Percentiles rank a stretch among this genome's conserved stretches.
Evolutionary conservation across 441 rosid genomes (phyloP).

Genomic region (Syzygium syzygioides): DNA sequence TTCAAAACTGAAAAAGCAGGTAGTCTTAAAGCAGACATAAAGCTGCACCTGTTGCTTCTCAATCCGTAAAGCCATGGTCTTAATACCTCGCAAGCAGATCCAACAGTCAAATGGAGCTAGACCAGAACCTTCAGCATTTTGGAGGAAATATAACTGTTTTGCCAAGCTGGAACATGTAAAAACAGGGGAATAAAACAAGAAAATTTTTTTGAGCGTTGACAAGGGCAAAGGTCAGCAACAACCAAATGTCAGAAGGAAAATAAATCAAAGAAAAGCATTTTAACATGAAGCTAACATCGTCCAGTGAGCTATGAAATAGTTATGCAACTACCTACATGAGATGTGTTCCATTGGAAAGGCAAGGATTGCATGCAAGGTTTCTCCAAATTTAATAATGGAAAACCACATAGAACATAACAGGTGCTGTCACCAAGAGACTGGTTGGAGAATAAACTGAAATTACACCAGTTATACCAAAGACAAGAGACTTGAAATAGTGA

Average conservation of each 20-base stretch:
- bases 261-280: background rate
- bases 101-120: conserved; percentile 96
- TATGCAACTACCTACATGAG: background rate
- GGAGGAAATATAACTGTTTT: conserved; percentile 72
- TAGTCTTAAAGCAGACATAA: background rate
- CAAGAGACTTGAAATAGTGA: background rate
- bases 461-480: background rate
- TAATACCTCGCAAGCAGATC: conserved; percentile 88
- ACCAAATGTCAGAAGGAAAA: background rate
- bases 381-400: background rate
- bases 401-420: background rate
- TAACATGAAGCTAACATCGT: background rate
- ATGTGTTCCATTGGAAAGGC: background rate
- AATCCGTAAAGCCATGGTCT: conserved; percentile 85
- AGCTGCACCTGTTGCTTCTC: conserved; percentile 85
- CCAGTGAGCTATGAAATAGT: background rate
- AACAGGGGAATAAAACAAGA: background rate
- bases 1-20: background rate
- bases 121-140: conserved; percentile 95
- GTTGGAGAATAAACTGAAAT: background rate
- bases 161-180: conserved; percentile 51
- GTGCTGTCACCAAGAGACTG: background rate
- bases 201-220: background rate
- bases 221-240: background rate
- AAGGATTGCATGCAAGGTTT: background rate